Percentiles rank a stretch among this genome's conserved stretches.
These are phyloP conservation scores for Cryptosporidium sp. DNA, from an alignment of 169 alveolate species.

Conservation along the genomic window DNA sequence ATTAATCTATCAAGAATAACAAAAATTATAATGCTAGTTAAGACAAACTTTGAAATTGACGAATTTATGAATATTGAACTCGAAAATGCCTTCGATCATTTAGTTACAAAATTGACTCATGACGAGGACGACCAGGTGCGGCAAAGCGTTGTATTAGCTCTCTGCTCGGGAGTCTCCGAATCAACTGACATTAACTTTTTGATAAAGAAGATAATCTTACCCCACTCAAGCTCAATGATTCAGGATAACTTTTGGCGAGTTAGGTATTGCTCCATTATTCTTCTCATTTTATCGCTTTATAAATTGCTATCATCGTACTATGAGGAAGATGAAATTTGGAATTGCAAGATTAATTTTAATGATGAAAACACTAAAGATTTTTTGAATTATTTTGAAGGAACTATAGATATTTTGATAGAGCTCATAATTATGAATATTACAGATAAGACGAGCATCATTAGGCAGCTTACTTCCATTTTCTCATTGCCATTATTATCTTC, in stretches of 20 bases:
- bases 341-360: neutral
- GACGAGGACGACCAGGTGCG: slow-evolving; percentile 45
- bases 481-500: slow-evolving; percentile 27
- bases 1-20: slow-evolving; percentile 16
- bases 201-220: slow-evolving; percentile 8
- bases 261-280: slow-evolving; percentile 42
- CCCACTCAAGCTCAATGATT: slow-evolving; percentile 14
- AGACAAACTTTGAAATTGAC: neutral
- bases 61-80: neutral
- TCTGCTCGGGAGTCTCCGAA: slow-evolving; percentile 27
- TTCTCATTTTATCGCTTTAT: slow-evolving; percentile 16
- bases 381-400: neutral
- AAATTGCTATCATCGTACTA: neutral
- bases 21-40: slow-evolving; percentile 14
- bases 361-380: neutral
- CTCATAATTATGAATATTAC: neutral
- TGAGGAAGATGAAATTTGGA: slow-evolving; percentile 46
- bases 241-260: slow-evolving; percentile 63
- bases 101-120: slow-evolving; percentile 6
- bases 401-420: slow-evolving; percentile 4
- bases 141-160: slow-evolving; percentile 47
- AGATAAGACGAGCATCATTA: slow-evolving; percentile 47
- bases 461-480: slow-evolving; percentile 53
- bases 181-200: neutral
- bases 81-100: neutral